Percentiles rank a stretch among this genome's conserved stretches.
Conservation (phyloP, 306 rosid genomes). For the Abrus pulchellus region DNA sequence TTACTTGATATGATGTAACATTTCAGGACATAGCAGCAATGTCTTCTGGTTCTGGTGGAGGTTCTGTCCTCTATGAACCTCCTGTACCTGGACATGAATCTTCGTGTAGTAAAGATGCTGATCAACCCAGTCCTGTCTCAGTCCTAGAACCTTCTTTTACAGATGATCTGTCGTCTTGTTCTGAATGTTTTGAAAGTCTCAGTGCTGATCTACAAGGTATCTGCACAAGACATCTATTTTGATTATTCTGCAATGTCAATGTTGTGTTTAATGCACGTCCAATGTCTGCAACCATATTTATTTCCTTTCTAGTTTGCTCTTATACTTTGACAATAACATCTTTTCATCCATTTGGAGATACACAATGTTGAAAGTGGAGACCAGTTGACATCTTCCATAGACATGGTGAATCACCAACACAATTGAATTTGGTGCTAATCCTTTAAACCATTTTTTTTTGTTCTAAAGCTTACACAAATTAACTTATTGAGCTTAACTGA, state of each 20-base stretch:
- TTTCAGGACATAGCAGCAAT: constrained; percentile 66
- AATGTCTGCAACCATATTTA: not conserved
- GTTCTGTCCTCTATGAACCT: constrained; percentile 56
- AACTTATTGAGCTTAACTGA: not conserved
- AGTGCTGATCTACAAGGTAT: constrained; percentile 92
- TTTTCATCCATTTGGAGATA: constrained; percentile 8
- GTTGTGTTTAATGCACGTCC: constrained; percentile 19
- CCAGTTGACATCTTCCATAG: constrained; percentile 34
- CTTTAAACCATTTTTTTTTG: not conserved
- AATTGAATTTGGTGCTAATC: constrained; percentile 7
- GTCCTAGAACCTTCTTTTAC: constrained; percentile 85
- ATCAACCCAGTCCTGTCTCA: constrained; percentile 98
- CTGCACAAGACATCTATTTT: constrained; percentile 35
- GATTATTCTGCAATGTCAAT: not conserved
- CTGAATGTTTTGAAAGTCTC: constrained; percentile 94
- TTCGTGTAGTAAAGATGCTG: constrained; percentile 78
- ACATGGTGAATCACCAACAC: constrained; percentile 5
- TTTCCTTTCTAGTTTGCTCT: constrained; percentile 20
- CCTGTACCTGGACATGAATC: constrained; percentile 65
- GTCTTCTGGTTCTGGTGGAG: constrained; percentile 53
- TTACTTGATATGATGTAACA: constrained; percentile 48
- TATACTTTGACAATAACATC: constrained; percentile 19
- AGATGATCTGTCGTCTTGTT: constrained; percentile 82
- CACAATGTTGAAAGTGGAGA: constrained; percentile 33
- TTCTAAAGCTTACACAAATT: constrained; percentile 17